These are phyloP conservation scores for Elaeis guineensis DNA, from an alignment of 176 grass and related monocot genomes.

Conservation along the genomic window DNA sequence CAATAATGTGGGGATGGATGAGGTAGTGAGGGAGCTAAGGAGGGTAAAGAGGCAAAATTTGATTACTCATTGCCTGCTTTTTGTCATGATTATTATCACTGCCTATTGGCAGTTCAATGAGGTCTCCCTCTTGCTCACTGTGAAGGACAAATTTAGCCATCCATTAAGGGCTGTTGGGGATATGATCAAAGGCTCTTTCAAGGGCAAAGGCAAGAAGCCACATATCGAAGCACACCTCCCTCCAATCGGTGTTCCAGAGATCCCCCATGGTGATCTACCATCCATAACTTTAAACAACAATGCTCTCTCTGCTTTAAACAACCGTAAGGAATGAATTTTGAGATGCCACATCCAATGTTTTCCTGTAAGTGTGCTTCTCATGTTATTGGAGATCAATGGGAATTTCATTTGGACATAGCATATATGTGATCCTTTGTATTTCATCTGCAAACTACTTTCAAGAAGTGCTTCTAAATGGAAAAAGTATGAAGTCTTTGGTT, in stretches of 20 bases:
- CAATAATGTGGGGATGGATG: conserved; percentile 5
- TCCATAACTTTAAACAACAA: neutral
- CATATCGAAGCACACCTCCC: conserved; percentile 14
- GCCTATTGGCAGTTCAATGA: conserved; percentile 29
- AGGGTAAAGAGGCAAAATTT: conserved; percentile 30
- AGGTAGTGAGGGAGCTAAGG: conserved; percentile 24
- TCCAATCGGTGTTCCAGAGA: neutral
- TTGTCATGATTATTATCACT: conserved; percentile 18
- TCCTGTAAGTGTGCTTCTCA: neutral
- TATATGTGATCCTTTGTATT: too few relatives aligned
- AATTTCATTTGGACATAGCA: too few relatives aligned
- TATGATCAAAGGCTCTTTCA: conserved; percentile 12
- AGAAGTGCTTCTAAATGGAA: too few relatives aligned
- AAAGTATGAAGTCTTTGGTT: too few relatives aligned
- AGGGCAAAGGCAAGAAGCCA: conserved; percentile 3
- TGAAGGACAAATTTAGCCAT: conserved; percentile 19
- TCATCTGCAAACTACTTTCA: too few relatives aligned
- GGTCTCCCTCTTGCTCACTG: conserved; percentile 18
- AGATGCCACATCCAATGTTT: neutral
- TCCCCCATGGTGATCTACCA: neutral
- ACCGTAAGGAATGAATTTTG: neutral
- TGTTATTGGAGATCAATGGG: neutral
- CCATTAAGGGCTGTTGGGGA: conserved; percentile 23
- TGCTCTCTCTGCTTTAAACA: too few relatives aligned
- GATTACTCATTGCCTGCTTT: conserved; percentile 35